A percentile compares a stretch with the other conserved stretches of the same genome.
These are phyloP conservation scores for Pythium guiyangense DNA, from an alignment of 352 stramenopile genomes.

Conservation along the genomic window DNA sequence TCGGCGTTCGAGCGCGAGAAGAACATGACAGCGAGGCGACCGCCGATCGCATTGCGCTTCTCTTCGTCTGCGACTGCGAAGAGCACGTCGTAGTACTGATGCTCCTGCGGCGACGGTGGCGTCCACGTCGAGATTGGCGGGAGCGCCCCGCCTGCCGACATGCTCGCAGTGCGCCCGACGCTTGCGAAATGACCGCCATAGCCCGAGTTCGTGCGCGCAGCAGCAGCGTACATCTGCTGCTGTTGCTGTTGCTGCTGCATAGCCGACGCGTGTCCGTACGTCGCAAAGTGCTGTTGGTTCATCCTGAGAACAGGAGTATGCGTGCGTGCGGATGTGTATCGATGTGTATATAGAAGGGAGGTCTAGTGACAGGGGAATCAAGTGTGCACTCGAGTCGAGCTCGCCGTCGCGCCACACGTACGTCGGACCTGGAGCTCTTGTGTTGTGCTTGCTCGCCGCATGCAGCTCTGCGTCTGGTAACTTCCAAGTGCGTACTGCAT, in stretches of 20 bases:
- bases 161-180: slow-evolving; percentile 22
- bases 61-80: slow-evolving; percentile 90
- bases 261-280: slow-evolving; percentile 25
- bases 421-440: too few species aligned
- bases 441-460: too few species aligned
- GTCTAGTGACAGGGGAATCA: too few species aligned
- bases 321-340: too few species aligned
- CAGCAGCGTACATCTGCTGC: slow-evolving; percentile 36
- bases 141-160: background rate
- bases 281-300: slow-evolving; percentile 58
- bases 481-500: too few species aligned
- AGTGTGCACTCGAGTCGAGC: background rate
- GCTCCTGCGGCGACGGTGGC: slow-evolving; percentile 55
- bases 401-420: too few species aligned
- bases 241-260: slow-evolving; percentile 38
- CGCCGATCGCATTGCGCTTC: slow-evolving; percentile 77
- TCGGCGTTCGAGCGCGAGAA: slow-evolving; percentile 91
- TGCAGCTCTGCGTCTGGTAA: too few species aligned
- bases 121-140: slow-evolving; percentile 43
- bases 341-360: too few species aligned
- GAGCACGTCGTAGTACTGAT: slow-evolving; percentile 88
- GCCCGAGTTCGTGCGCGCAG: slow-evolving; percentile 24
- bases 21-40: slow-evolving; percentile 89
- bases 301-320: slow-evolving; percentile 7
- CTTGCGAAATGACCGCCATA: slow-evolving; percentile 33